Percentiles rank a stretch among this genome's conserved stretches.
These are phyloP conservation scores for Botrytis byssoidea DNA, from an alignment of 2,329 filamentous ascomycete genomes.

Conservation along the genomic window DNA sequence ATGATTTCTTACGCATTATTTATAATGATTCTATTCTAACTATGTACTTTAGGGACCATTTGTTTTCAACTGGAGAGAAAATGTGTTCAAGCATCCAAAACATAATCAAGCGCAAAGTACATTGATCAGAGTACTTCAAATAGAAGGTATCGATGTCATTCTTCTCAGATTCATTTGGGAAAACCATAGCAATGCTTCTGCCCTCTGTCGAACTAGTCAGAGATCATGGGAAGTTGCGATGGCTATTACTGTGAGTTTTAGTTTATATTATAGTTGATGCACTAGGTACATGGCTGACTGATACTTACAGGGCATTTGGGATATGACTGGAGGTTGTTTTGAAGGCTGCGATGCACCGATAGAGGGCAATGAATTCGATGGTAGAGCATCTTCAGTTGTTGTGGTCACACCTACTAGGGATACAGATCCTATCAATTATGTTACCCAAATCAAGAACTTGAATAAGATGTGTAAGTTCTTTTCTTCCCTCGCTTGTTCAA, in stretches of 20 bases:
- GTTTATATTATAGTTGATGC: background rate
- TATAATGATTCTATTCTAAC: background rate
- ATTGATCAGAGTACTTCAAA: slow-evolving; percentile 4
- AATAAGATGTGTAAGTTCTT: slow-evolving; percentile 28
- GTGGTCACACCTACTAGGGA: slow-evolving; percentile 16
- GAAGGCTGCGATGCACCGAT: background rate
- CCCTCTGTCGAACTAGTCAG: background rate
- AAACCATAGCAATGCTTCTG: slow-evolving; percentile 5
- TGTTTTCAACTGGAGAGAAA: background rate
- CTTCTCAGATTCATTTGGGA: slow-evolving; percentile 11
- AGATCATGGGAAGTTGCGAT: slow-evolving; percentile 15
- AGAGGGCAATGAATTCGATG: background rate
- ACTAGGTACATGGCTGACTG: background rate
- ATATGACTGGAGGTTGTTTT: slow-evolving; percentile 11
- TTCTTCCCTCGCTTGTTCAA: background rate
- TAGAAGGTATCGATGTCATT: background rate
- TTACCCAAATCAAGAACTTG: slow-evolving; percentile 26
- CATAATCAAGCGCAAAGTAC: slow-evolving; percentile 4
- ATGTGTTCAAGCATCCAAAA: slow-evolving; percentile 9
- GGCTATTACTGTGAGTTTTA: slow-evolving; percentile 8
- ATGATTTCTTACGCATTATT: background rate
- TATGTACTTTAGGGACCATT: background rate
- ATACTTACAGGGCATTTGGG: slow-evolving; percentile 11
- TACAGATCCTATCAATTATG: slow-evolving; percentile 14
- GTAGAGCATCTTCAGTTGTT: background rate